Conservation (phyloP, 1,284 basidiomycete genomes). For the Tilletia caries region DNA sequence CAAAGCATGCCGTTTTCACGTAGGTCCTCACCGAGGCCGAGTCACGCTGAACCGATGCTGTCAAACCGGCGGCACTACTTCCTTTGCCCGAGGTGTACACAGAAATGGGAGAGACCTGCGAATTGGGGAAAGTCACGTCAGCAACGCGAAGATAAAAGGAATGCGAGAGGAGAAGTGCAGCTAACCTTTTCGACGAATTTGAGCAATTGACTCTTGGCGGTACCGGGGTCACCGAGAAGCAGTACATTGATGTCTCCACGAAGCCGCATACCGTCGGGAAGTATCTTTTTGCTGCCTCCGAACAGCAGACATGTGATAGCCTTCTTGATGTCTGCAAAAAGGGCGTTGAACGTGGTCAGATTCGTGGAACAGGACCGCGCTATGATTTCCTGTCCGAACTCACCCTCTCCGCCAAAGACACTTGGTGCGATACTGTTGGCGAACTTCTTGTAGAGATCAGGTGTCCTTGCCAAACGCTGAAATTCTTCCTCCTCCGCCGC, state of each 20-base stretch:
- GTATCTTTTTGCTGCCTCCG: conserved; percentile 95
- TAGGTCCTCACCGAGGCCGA: conserved; percentile 70
- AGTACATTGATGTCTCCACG: conserved; percentile 98
- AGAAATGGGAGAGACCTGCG: conserved; percentile 85
- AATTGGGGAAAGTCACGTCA: background rate
- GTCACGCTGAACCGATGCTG: conserved; percentile 94
- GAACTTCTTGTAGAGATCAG: conserved; percentile 90
- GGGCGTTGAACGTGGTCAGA: background rate
- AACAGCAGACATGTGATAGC: conserved; percentile 91
- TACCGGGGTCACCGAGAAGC: conserved; percentile 93
- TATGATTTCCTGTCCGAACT: background rate
- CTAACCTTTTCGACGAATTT: conserved; percentile 96
- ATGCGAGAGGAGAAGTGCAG: no score
- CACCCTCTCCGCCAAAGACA: conserved; percentile 90
- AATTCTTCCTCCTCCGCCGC: conserved; percentile 97
- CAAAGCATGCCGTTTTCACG: background rate
- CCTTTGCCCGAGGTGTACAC: conserved; percentile 99
- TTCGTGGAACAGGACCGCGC: background rate
- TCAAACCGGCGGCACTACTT: conserved; percentile 94
- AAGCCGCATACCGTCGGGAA: conserved; percentile 95
- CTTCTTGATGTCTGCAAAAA: conserved; percentile 86
- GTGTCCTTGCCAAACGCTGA: conserved; percentile 82
- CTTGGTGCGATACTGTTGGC: conserved; percentile 90
- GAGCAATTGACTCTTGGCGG: conserved; percentile 92
- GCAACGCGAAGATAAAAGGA: no score